These are phyloP conservation scores for Neonectria magnoliae DNA, from an alignment of 2,329 filamentous ascomycete genomes.

Conservation along the genomic window DNA sequence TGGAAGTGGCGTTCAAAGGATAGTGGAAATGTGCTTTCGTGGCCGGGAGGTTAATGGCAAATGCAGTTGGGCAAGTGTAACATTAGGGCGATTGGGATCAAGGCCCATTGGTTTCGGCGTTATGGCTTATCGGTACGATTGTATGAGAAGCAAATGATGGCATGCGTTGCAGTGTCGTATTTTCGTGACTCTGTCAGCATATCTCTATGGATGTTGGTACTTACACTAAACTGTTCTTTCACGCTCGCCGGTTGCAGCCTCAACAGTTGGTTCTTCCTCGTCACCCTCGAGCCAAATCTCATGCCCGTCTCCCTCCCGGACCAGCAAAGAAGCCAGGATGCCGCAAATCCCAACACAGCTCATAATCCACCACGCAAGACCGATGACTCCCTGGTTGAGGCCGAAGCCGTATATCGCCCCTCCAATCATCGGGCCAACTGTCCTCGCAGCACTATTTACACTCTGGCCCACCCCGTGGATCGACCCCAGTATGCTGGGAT, in stretches of 20 bases:
- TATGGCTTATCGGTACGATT: conserved; percentile 5
- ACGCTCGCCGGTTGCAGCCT: background rate
- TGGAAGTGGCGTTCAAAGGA: conserved; percentile 34
- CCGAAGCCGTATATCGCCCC: conserved; percentile 70
- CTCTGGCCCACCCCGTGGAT: conserved; percentile 66
- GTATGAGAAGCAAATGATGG: conserved; percentile 4
- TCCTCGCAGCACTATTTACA: conserved; percentile 66
- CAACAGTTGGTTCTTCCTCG: conserved; percentile 50
- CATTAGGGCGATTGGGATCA: background rate
- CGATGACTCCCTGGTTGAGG: conserved; percentile 65
- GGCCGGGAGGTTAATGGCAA: background rate
- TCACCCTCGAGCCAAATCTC: conserved; percentile 73
- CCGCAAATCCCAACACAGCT: conserved; percentile 60
- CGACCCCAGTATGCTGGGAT: conserved; percentile 58
- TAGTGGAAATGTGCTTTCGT: conserved; percentile 6
- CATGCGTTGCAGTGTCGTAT: background rate
- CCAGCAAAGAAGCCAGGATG: conserved; percentile 62
- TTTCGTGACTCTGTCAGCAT: background rate
- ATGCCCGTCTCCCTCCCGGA: conserved; percentile 71
- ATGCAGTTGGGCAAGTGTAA: conserved; percentile 1
- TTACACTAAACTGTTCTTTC: background rate
- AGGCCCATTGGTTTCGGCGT: background rate
- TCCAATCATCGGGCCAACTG: conserved; percentile 68
- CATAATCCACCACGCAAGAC: conserved; percentile 67
- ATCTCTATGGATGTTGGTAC: background rate